Evolutionary conservation across 2,329 filamentous ascomycete genomes (phyloP).

Genomic region (Rosellinia necatrix): DNA sequence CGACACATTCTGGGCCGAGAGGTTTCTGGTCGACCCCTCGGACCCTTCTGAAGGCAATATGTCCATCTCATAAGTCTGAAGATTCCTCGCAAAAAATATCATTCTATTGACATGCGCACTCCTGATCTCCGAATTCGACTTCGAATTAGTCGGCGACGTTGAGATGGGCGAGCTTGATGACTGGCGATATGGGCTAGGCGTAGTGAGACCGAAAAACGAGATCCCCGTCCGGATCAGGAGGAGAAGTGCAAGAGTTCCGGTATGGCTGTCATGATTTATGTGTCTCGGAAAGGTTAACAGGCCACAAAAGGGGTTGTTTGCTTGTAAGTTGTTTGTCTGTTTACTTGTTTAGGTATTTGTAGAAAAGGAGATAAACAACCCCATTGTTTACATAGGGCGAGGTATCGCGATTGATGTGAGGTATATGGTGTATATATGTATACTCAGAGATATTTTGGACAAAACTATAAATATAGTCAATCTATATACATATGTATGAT

Average conservation of each 20-base stretch:
- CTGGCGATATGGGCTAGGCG: background rate
- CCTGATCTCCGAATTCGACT: background rate
- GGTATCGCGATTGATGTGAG: too few relatives aligned
- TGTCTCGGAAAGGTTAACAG: background rate
- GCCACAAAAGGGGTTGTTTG: too few relatives aligned
- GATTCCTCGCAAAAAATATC: background rate
- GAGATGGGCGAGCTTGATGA: background rate
- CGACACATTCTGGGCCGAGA: constrained; percentile 24
- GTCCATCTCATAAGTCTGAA: background rate
- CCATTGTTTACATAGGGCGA: too few relatives aligned
- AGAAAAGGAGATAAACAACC: too few relatives aligned
- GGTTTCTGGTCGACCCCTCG: constrained; percentile 21
- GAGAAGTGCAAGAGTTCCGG: background rate
- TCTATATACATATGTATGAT: too few relatives aligned
- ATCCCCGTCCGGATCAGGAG: background rate
- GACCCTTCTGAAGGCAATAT: constrained; percentile 12
- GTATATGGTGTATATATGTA: too few relatives aligned
- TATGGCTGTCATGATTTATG: background rate
- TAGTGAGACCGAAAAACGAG: background rate
- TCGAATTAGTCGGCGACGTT: background rate
- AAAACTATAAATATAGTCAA: too few relatives aligned
- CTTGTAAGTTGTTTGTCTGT: too few relatives aligned
- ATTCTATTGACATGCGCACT: background rate
- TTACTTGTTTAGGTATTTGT: too few relatives aligned
- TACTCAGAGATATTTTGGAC: too few relatives aligned